These are phyloP conservation scores for Solanum etuberosum DNA, from an alignment of 257 asterid genomes.

Conservation along the genomic window DNA sequence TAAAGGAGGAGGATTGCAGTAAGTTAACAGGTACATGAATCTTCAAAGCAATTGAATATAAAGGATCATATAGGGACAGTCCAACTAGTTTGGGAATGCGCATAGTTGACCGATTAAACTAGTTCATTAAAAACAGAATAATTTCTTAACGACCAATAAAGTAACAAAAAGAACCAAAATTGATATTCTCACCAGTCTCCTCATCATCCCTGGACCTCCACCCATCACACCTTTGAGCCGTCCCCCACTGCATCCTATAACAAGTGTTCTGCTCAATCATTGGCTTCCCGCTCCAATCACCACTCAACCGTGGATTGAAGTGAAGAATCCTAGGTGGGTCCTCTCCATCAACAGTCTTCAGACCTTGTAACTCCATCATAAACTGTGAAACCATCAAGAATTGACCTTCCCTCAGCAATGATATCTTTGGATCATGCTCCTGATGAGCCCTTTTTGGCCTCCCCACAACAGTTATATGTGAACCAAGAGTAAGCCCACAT, in stretches of 20 bases:
- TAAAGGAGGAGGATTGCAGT: not conserved
- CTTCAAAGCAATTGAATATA: not conserved
- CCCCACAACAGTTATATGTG: conserved; percentile 83
- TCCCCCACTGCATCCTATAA: conserved; percentile 86
- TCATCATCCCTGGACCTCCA: conserved; percentile 85
- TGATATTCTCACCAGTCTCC: conserved; percentile 62
- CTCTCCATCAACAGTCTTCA: conserved; percentile 81
- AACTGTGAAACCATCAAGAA: conserved; percentile 87
- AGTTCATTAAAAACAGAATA: not conserved
- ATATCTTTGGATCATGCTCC: conserved; percentile 69
- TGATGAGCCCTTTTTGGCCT: conserved; percentile 66
- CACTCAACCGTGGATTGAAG: conserved; percentile 62
- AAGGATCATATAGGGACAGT: not conserved
- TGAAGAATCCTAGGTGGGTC: conserved; percentile 77
- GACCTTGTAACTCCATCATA: conserved; percentile 90
- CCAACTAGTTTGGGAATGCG: not conserved
- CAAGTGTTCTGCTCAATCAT: conserved; percentile 88
- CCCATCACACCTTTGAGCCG: conserved; percentile 83
- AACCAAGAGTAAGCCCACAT: conserved; percentile 88
- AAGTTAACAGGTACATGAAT: not conserved
- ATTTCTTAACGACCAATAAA: not conserved
- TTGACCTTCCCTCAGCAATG: conserved; percentile 68
- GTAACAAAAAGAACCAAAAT: conserved; percentile 20
- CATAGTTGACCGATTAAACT: not conserved
- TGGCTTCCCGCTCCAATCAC: conserved; percentile 85